Conservation (phyloP, 164 flowering plant species). For the Dillenia suffruticosa region DNA sequence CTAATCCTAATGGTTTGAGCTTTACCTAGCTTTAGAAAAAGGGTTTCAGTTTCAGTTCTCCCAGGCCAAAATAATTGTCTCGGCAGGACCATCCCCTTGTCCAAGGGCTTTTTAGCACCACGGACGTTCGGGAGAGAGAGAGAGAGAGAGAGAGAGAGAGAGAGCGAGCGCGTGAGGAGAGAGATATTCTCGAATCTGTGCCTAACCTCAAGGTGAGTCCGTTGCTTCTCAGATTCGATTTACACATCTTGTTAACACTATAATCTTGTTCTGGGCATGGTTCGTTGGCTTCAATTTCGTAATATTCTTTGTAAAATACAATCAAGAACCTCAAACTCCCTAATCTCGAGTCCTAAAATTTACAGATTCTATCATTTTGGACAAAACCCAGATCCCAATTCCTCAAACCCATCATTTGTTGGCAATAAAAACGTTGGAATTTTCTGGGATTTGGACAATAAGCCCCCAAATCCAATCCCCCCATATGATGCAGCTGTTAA, state of each 20-base stretch:
- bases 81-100: neutral
- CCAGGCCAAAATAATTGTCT: no score
- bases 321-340: slow-evolving; percentile 1
- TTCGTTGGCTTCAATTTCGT: slow-evolving; percentile 7
- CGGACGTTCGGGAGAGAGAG: no score
- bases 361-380: slow-evolving; percentile 17
- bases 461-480: slow-evolving; percentile 67
- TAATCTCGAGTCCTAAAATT: slow-evolving; percentile 3
- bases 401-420: slow-evolving; percentile 5
- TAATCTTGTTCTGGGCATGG: slow-evolving; percentile 10
- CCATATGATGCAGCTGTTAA: slow-evolving; percentile 65
- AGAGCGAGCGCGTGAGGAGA: neutral
- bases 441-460: slow-evolving; percentile 93
- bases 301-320: neutral
- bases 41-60: no score
- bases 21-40: no score
- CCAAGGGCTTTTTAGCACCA: neutral
- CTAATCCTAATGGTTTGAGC: no score
- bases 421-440: slow-evolving; percentile 19
- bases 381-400: slow-evolving; percentile 8
- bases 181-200: neutral
- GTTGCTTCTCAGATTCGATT: neutral
- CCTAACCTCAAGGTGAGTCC: neutral
- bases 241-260: neutral
- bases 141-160: no score